Evolutionary conservation across 2,329 filamentous ascomycete genomes (phyloP), one percentile per base, ranked within the genome.

Genomic region (Zymoseptoria pseudotritici): DNA sequence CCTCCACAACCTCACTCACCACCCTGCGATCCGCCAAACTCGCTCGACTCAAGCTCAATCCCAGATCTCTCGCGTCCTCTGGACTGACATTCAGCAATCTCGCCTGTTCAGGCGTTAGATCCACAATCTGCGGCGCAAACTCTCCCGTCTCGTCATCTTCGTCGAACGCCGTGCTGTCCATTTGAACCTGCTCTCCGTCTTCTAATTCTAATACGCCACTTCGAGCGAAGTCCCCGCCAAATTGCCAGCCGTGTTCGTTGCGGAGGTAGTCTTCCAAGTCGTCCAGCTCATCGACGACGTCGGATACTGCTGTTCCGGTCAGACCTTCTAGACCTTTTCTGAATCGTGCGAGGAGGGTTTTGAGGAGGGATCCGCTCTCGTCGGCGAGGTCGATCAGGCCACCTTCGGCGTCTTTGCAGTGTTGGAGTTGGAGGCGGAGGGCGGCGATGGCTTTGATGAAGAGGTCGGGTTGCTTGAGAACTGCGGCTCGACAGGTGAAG

Each of bases 91-190:
- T 71, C 57, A 80, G 59, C 58, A 73, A 63, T 57, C 71, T 71
- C 59, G 74, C 67, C 61, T 80, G 78, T 53, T 74, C 74, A 3
- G 75, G 69, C 17, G 77, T 78, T 61, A 81, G 63, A 49, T 86
- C 82, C 20, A 87, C 83, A 31, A 87, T 72, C 46, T 81, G 75
- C 20, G 85, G 85, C 29, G 84, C 84, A 76, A 84, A 87, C 65
- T 87, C 84, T 10, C 85, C 85, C 11, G 78, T 80, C 71, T 87
- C 84, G 55, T 87, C 84, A 20, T 86, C 83, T 66, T 83, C 82
- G 52, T 85, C 83, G 49, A 66, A 71, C 5, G 64, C 66, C 21
- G 69, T 72, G 2, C 69, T 71, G 20, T 84, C 82, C 76, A 87
- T 76, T 64, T 85, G 83, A 3, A 87, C 80, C 63, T 78, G 75